Percentiles rank a stretch among this genome's conserved stretches.
These are phyloP conservation scores for Aspergillus bombycis DNA, from an alignment of 2,329 filamentous ascomycete genomes.

Conservation along the genomic window DNA sequence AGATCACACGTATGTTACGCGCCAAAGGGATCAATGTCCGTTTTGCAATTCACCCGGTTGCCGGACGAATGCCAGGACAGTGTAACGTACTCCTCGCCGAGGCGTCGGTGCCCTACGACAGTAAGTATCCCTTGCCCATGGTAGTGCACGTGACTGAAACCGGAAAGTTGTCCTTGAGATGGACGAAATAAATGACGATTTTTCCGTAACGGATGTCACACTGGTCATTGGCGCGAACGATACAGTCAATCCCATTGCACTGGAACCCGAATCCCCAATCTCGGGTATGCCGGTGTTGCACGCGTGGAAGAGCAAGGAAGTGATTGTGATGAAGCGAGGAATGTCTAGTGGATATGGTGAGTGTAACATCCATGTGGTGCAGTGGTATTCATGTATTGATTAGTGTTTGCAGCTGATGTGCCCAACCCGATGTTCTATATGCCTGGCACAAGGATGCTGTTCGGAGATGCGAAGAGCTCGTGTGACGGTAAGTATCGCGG, in stretches of 20 bases:
- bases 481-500: slow-evolving; percentile 67
- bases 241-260: slow-evolving; percentile 86
- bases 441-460: slow-evolving; percentile 87
- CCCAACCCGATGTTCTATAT: slow-evolving; percentile 94
- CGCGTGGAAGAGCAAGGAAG: slow-evolving; percentile 92
- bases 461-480: slow-evolving; percentile 83
- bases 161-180: slow-evolving; percentile 76
- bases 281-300: slow-evolving; percentile 92
- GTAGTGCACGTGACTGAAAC: slow-evolving; percentile 16
- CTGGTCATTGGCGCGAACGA: slow-evolving; percentile 92
- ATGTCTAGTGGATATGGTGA: slow-evolving; percentile 84
- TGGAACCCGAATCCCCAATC: slow-evolving; percentile 81
- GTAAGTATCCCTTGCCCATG: slow-evolving; percentile 33
- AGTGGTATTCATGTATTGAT: slow-evolving; percentile 7
- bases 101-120: slow-evolving; percentile 85
- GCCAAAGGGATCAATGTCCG: slow-evolving; percentile 77
- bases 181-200: slow-evolving; percentile 96
- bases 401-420: slow-evolving; percentile 68
- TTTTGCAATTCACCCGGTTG: slow-evolving; percentile 88
- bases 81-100: slow-evolving; percentile 90
- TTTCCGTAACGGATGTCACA: slow-evolving; percentile 80
- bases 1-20: slow-evolving; percentile 76
- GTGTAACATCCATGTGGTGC: slow-evolving; percentile 31
- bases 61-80: slow-evolving; percentile 89
- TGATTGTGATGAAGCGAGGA: slow-evolving; percentile 90